A percentile compares a stretch with the other conserved stretches of the same genome.
Conservation (phyloP, 495 filamentous ascomycete species). For the Darksidea phi region DNA sequence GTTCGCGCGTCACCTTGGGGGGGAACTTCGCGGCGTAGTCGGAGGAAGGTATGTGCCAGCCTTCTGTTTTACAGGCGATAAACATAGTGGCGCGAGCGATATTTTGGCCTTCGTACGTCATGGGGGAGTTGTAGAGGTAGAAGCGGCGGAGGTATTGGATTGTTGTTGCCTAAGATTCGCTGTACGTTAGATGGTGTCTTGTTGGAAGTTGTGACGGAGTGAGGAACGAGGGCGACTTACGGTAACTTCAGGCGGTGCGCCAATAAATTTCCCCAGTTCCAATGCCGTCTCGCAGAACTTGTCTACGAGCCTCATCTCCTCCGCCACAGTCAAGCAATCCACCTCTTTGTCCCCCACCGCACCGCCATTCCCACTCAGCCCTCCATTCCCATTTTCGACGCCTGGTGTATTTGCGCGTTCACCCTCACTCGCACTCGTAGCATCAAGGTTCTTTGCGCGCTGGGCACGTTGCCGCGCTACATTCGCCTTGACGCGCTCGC, state of each 20-base stretch:
- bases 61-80: conserved; percentile 89
- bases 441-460: conserved; percentile 33
- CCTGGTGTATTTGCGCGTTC: conserved; percentile 28
- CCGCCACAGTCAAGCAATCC: conserved; percentile 73
- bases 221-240: too few relatives aligned
- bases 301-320: conserved; percentile 77
- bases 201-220: too few relatives aligned
- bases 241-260: conserved; percentile 76
- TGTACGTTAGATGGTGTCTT: too few relatives aligned
- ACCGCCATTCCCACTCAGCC: too few relatives aligned
- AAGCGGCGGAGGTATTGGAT: conserved; percentile 90
- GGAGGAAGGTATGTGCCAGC: conserved; percentile 68
- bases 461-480: conserved; percentile 52
- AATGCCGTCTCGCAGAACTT: conserved; percentile 64
- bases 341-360: conserved; percentile 50
- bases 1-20: conserved; percentile 65
- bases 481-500: conserved; percentile 66
- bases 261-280: conserved; percentile 52
- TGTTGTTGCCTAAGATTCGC: conserved; percentile 77
- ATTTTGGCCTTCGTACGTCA: conserved; percentile 88
- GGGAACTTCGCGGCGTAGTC: conserved; percentile 62
- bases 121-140: conserved; percentile 88
- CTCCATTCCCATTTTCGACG: conserved; percentile 12
- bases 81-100: conserved; percentile 86
- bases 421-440: conserved; percentile 42